phyloP scores from a whole-genome alignment of 352 stramenopile species.

The Lagenidium sp. region DNA sequence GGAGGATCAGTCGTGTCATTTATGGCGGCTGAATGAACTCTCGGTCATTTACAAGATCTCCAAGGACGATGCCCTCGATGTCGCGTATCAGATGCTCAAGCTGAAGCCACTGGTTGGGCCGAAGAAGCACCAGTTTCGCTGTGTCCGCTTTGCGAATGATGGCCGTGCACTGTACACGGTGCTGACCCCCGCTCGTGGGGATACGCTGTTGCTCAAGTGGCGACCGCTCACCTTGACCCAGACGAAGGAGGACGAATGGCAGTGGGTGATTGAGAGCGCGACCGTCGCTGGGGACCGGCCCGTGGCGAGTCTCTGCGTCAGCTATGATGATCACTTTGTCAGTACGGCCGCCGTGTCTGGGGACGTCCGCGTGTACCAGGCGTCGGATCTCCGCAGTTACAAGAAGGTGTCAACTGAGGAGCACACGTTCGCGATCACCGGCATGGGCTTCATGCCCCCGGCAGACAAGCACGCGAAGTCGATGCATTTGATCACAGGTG shows the following conservation, averaged over 20 bases:
- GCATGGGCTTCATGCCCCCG: constrained; percentile 54
- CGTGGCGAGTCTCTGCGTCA: constrained; percentile 71
- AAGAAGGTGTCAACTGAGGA: constrained; percentile 41
- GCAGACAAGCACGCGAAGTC: constrained; percentile 21
- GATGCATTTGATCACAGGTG: constrained; percentile 55
- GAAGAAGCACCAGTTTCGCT: constrained; percentile 76
- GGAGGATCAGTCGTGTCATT: constrained; percentile 68
- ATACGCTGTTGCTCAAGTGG: constrained; percentile 80
- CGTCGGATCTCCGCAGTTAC: constrained; percentile 37
- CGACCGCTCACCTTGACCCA: constrained; percentile 57
- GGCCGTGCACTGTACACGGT: constrained; percentile 65
- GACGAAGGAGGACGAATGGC: constrained; percentile 58
- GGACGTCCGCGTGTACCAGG: constrained; percentile 56
- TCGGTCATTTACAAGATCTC: constrained; percentile 57
- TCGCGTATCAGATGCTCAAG: constrained; percentile 39
- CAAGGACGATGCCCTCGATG: constrained; percentile 67
- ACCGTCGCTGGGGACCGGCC: constrained; percentile 60
- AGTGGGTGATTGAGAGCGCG: constrained; percentile 41
- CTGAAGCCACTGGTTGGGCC: constrained; percentile 27
- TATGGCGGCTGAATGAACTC: constrained; percentile 70
- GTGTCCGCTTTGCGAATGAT: constrained; percentile 62
- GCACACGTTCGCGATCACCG: constrained; percentile 78
- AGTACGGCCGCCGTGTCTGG: constrained; percentile 61
- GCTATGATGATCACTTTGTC: constrained; percentile 60
- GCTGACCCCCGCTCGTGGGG: constrained; percentile 58